phyloP scores from a whole-genome alignment of 2,329 filamentous ascomycete species.

The Fusarium burgessii region DNA sequence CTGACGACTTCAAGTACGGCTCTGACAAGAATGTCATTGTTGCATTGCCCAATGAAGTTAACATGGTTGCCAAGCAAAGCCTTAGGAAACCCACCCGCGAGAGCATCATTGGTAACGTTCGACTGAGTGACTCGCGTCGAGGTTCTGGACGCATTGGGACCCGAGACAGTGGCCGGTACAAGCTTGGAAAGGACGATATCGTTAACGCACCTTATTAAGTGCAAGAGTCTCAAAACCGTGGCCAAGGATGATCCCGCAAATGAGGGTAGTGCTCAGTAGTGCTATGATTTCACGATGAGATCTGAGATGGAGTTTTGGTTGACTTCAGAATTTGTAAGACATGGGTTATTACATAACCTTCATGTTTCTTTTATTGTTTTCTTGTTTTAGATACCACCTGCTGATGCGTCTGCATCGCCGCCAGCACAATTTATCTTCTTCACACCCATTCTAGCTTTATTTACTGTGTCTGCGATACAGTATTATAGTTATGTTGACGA shows the following conservation, averaged over 20 bases:
- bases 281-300: slow-evolving; percentile 16
- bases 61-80: slow-evolving; percentile 91
- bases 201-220: slow-evolving; percentile 76
- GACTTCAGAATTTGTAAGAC: slow-evolving; percentile 33
- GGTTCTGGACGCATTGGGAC: slow-evolving; percentile 65
- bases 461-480: neutral
- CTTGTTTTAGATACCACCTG: slow-evolving; percentile 47
- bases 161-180: slow-evolving; percentile 71
- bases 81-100: slow-evolving; percentile 91
- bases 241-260: neutral
- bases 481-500: too few species aligned
- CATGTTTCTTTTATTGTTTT: slow-evolving; percentile 42
- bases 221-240: neutral
- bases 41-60: slow-evolving; percentile 94
- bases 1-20: slow-evolving; percentile 98
- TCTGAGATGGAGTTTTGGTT: slow-evolving; percentile 41
- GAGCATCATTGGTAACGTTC: slow-evolving; percentile 80
- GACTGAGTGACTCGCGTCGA: slow-evolving; percentile 61
- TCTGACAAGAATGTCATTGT: slow-evolving; percentile 99
- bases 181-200: slow-evolving; percentile 83
- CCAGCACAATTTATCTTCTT: slow-evolving; percentile 20
- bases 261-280: neutral
- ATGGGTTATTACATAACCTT: slow-evolving; percentile 22
- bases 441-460: neutral
- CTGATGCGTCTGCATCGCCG: slow-evolving; percentile 31